Conservation (phyloP, 441 rosid species). For the Jatropha multifida region DNA sequence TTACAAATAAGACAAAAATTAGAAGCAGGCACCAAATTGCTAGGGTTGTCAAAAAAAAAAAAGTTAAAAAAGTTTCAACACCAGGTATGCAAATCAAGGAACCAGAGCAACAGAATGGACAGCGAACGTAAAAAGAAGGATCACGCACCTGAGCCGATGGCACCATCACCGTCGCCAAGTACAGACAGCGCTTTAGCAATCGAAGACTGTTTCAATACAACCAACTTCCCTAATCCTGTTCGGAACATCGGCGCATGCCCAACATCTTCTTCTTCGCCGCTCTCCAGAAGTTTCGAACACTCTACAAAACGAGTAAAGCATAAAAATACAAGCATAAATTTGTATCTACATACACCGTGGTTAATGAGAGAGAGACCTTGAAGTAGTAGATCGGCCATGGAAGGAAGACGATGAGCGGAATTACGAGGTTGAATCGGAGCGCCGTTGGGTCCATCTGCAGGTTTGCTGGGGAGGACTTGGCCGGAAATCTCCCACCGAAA, state of each 20-base stretch:
- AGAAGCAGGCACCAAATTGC: background rate
- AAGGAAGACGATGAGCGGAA: conserved; percentile 43
- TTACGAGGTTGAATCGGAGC: conserved; percentile 21
- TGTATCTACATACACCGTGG: background rate
- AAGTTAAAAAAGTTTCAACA: background rate
- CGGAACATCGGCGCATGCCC: conserved; percentile 52
- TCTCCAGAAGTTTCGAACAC: conserved; percentile 56
- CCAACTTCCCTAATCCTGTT: conserved; percentile 68
- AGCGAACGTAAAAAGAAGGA: background rate
- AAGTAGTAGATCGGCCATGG: conserved; percentile 64
- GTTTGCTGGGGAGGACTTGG: conserved; percentile 21
- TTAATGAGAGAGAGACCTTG: conserved; percentile 40
- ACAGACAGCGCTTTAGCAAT: conserved; percentile 57
- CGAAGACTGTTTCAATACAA: conserved; percentile 58
- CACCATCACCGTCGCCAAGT: conserved; percentile 38
- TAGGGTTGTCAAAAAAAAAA: background rate
- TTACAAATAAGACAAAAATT: background rate
- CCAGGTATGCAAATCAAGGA: background rate
- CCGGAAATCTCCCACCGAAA: conserved; percentile 66
- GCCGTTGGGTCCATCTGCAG: conserved; percentile 20
- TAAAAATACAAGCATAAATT: background rate
- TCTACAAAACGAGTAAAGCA: conserved; percentile 34
- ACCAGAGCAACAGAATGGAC: too few relatives aligned
- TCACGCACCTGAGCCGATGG: conserved; percentile 32
- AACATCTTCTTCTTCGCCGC: conserved; percentile 26